A percentile compares a stretch with the other conserved stretches of the same genome.
Evolutionary conservation across 495 filamentous ascomycete genomes (phyloP).

Genomic region (Cladorrhinum samala): DNA sequence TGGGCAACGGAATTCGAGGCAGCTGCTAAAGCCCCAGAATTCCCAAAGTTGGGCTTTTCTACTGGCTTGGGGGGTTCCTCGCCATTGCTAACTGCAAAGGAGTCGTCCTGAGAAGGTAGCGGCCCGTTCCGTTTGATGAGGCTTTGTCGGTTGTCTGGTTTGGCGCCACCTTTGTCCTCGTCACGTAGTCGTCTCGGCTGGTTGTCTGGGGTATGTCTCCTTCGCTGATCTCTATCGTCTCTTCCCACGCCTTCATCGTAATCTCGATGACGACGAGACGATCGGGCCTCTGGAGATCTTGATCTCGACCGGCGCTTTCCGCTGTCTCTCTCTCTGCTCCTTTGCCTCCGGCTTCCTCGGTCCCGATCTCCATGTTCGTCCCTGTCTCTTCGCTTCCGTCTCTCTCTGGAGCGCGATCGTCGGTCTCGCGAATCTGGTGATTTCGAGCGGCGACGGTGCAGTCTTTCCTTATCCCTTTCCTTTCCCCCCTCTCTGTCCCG

Average conservation of each 20-base stretch:
- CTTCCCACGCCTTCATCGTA: conserved; percentile 3
- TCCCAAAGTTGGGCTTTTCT: conserved; percentile 81
- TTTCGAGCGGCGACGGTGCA: conserved; percentile 29
- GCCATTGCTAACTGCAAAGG: conserved; percentile 53
- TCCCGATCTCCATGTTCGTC: conserved; percentile 11
- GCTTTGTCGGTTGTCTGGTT: conserved; percentile 14
- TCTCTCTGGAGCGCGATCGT: conserved; percentile 26
- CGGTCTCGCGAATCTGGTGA: conserved; percentile 28
- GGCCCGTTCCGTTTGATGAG: conserved; percentile 46
- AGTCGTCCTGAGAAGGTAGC: conserved; percentile 63
- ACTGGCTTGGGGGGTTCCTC: conserved; percentile 57
- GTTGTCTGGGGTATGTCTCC: conserved; percentile 6
- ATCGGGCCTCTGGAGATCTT: conserved; percentile 3
- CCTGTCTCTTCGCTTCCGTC: conserved; percentile 12
- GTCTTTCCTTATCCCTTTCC: neutral
- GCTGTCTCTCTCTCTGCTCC: conserved; percentile 8
- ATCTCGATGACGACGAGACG: conserved; percentile 9
- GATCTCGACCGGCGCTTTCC: conserved; percentile 6
- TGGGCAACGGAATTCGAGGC: conserved; percentile 76
- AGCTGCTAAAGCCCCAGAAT: conserved; percentile 75
- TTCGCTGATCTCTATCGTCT: conserved; percentile 3
- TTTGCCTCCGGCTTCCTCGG: conserved; percentile 2
- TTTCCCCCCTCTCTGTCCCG: conserved; percentile 15
- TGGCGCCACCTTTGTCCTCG: conserved; percentile 13
- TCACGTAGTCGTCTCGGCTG: neutral